Conservation (phyloP, 2,329 filamentous ascomycete genomes). For the Pseudogymnoascus sp. region DNA sequence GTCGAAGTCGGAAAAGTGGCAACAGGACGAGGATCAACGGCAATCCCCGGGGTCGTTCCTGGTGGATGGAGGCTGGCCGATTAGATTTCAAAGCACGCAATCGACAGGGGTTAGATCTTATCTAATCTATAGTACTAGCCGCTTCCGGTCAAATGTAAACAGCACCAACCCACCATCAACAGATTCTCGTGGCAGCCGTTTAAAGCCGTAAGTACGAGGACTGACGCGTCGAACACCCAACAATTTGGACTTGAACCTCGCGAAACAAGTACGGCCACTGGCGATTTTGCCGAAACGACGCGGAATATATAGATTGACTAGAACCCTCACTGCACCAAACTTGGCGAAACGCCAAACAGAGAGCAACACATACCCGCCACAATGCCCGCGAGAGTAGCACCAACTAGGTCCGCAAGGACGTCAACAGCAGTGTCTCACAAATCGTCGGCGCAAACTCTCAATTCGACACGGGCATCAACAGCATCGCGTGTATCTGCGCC, state of each 20-base stretch:
- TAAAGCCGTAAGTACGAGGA: slow-evolving; percentile 3
- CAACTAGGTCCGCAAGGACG: slow-evolving; percentile 31
- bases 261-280: background rate
- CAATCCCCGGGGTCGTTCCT: slow-evolving; percentile 1
- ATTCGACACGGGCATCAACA: slow-evolving; percentile 32
- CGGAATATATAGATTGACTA: background rate
- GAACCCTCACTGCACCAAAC: background rate
- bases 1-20: background rate
- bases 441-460: slow-evolving; percentile 31
- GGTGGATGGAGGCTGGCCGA: background rate
- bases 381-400: slow-evolving; percentile 40
- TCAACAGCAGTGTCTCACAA: slow-evolving; percentile 32
- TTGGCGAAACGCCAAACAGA: background rate
- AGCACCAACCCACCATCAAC: slow-evolving; percentile 7
- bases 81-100: slow-evolving; percentile 7
- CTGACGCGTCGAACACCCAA: background rate
- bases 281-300: background rate
- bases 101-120: slow-evolving; percentile 3
- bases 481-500: slow-evolving; percentile 30
- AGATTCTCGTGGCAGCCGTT: background rate
- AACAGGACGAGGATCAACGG: background rate
- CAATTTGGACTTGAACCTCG: background rate
- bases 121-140: background rate
- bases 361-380: slow-evolving; percentile 6
- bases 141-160: slow-evolving; percentile 7